Conservation (phyloP, 768 basidiomycete species). For the Infundibulicybe gibba region DNA sequence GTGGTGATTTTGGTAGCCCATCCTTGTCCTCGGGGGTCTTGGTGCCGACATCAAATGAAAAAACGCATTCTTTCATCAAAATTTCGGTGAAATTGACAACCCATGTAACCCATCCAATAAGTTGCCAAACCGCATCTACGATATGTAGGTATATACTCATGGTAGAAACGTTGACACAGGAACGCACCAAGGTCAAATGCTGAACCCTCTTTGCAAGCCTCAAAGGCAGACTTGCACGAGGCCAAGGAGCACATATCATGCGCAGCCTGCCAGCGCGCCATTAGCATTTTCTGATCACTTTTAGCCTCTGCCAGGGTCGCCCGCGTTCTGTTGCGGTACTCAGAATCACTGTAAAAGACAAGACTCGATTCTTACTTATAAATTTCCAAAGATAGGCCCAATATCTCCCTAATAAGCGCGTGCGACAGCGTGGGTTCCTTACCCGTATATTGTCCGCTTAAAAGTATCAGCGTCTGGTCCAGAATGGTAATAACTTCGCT, state of each 20-base stretch:
- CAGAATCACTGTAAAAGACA: background rate
- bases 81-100: conserved; percentile 56
- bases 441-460: conserved; percentile 42
- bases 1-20: too few relatives aligned
- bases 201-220: conserved; percentile 58
- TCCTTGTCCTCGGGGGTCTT: conserved; percentile 1
- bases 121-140: conserved; percentile 70
- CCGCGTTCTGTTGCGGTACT: background rate
- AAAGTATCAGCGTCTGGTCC: conserved; percentile 37
- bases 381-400: conserved; percentile 44
- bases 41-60: conserved; percentile 21
- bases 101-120: conserved; percentile 63
- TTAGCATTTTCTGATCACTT: conserved; percentile 35
- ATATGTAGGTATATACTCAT: conserved; percentile 1
- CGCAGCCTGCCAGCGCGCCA: conserved; percentile 53
- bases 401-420: conserved; percentile 36
- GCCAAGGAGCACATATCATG: conserved; percentile 65
- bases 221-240: conserved; percentile 61
- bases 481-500: conserved; percentile 44
- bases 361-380: conserved; percentile 36
- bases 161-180: background rate
- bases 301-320: conserved; percentile 17
- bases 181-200: conserved; percentile 60
- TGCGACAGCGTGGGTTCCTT: conserved; percentile 14
- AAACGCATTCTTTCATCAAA: conserved; percentile 53